These are phyloP conservation scores for Dillenia turbinata DNA, from an alignment of 164 flowering plant genomes.

Conservation along the genomic window DNA sequence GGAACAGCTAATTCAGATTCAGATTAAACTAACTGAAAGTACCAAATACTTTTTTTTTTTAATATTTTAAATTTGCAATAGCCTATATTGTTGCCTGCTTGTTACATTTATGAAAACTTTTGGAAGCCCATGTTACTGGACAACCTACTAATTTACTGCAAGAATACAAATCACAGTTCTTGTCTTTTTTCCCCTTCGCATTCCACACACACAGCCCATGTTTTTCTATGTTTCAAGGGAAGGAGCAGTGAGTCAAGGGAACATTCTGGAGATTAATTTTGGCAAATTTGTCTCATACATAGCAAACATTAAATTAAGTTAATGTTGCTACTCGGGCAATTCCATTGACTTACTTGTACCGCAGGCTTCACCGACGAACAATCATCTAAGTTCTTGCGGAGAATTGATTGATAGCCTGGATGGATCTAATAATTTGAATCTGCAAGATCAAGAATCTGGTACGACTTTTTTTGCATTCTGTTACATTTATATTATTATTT, in stretches of 20 bases:
- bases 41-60: no score
- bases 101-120: no score
- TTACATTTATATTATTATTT: neutral
- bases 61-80: no score
- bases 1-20: no score
- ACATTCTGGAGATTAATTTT: conserved; percentile 21
- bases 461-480: neutral
- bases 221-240: conserved; percentile 27
- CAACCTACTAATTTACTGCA: no score
- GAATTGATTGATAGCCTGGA: conserved; percentile 16
- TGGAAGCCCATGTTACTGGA: no score
- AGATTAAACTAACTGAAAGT: no score
- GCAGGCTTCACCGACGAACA: conserved; percentile 27
- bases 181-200: no score
- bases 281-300: no score
- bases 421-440: conserved; percentile 9
- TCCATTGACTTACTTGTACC: neutral
- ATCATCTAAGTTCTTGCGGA: conserved; percentile 13
- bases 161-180: no score
- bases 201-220: no score
- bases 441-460: conserved; percentile 27
- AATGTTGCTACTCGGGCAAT: neutral
- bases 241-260: conserved; percentile 25
- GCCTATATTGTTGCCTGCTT: no score
- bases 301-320: conserved; percentile 26